Percentiles rank a stretch among this genome's conserved stretches.
phyloP scores from a whole-genome alignment of 208 protist species.

The Trypanosoma vivax region DNA sequence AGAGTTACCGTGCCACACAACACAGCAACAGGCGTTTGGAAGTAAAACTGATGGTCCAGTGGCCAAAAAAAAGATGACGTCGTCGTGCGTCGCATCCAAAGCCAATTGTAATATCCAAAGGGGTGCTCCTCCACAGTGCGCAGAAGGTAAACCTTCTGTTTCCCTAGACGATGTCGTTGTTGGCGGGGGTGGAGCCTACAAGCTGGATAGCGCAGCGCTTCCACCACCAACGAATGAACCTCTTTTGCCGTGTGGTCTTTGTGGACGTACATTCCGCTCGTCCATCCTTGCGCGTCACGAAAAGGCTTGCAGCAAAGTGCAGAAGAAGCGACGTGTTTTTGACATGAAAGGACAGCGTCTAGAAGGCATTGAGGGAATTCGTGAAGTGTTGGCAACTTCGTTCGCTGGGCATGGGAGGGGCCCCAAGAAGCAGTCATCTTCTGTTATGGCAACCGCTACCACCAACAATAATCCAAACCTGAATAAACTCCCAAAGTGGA shows the following conservation, averaged over 20 bases:
- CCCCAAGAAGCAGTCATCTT: background rate
- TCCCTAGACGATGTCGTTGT: slow-evolving; percentile 15
- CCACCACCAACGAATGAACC: slow-evolving; percentile 32
- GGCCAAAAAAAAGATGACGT: too few species aligned
- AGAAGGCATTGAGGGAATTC: slow-evolving; percentile 69
- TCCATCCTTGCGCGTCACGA: slow-evolving; percentile 63
- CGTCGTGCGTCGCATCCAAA: background rate
- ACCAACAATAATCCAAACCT: background rate
- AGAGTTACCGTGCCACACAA: too few species aligned
- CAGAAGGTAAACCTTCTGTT: too few species aligned
- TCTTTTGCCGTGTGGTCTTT: slow-evolving; percentile 41
- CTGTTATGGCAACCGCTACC: background rate
- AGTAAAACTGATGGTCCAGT: too few species aligned
- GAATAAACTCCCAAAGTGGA: slow-evolving; percentile 84
- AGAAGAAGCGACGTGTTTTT: slow-evolving; percentile 61
- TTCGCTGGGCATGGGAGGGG: background rate
- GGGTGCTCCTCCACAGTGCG: background rate
- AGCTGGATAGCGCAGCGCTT: slow-evolving; percentile 24
- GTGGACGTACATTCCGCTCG: slow-evolving; percentile 63
- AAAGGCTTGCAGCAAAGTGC: slow-evolving; percentile 47
- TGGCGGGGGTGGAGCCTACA: slow-evolving; percentile 18
- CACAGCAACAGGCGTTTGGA: too few species aligned
- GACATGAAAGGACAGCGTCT: slow-evolving; percentile 63
- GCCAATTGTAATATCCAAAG: background rate
- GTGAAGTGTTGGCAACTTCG: slow-evolving; percentile 22